Evolutionary conservation across 2,329 filamentous ascomycete genomes (phyloP).

Genomic region (Hortaea werneckii): DNA sequence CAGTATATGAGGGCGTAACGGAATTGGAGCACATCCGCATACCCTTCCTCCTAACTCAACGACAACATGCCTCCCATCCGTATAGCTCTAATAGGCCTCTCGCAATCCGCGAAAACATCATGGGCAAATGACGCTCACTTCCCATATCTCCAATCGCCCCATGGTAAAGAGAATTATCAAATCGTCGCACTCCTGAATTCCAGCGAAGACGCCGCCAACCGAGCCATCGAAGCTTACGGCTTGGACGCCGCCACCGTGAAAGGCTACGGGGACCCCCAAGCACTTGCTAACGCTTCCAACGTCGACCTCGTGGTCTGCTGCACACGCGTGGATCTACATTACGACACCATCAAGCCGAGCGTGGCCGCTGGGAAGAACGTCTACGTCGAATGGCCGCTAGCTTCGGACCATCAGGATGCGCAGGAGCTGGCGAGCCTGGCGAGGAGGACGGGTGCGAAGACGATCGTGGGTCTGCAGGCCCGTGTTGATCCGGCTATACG

Average conservation of each 20-base stretch:
- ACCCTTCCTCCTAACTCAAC: neutral
- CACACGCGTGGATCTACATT: slow-evolving; percentile 36
- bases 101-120: slow-evolving; percentile 38
- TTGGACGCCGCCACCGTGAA: slow-evolving; percentile 29
- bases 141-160: slow-evolving; percentile 46
- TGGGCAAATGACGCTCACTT: slow-evolving; percentile 51
- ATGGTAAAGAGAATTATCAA: slow-evolving; percentile 30
- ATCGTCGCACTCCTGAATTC: slow-evolving; percentile 44
- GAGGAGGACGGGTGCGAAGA: slow-evolving; percentile 31
- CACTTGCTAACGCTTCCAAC: slow-evolving; percentile 36
- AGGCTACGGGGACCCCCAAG: slow-evolving; percentile 34
- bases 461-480: slow-evolving; percentile 40
- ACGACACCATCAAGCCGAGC: slow-evolving; percentile 31
- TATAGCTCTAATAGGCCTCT: slow-evolving; percentile 50
- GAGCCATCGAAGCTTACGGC: slow-evolving; percentile 31
- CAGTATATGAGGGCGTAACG: too few relatives aligned
- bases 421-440: slow-evolving; percentile 35
- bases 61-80: slow-evolving; percentile 36
- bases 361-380: slow-evolving; percentile 38
- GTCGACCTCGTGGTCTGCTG: slow-evolving; percentile 40
- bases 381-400: slow-evolving; percentile 44
- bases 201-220: slow-evolving; percentile 31
- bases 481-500: slow-evolving; percentile 30
- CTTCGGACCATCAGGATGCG: slow-evolving; percentile 30
- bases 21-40: too few relatives aligned